Conservation (phyloP, 495 filamentous ascomycete genomes). For the Neurospora sp. region DNA sequence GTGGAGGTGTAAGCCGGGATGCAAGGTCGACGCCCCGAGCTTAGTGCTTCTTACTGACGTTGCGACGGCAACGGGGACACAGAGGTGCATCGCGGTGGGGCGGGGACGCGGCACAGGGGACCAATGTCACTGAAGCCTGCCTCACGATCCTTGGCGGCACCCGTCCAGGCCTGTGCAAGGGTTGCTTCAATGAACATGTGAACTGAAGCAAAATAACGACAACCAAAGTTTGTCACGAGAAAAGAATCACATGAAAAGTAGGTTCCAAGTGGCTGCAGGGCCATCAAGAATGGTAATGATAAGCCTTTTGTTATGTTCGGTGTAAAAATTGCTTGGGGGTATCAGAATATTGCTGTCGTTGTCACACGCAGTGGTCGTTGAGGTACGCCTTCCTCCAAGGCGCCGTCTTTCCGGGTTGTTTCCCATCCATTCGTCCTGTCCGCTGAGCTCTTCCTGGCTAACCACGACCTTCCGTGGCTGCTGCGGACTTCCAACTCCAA, state of each 20-base stretch:
- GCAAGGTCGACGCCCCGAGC: background rate
- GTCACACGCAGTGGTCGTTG: background rate
- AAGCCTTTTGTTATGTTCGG: background rate
- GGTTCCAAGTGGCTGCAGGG: background rate
- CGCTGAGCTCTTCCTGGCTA: background rate
- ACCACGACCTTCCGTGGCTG: background rate
- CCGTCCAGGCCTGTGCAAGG: background rate
- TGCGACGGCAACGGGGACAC: background rate
- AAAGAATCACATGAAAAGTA: background rate
- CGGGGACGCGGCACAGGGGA: background rate
- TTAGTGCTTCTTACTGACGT: background rate
- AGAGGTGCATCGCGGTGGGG: background rate
- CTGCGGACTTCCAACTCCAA: background rate
- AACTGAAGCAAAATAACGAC: background rate
- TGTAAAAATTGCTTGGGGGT: background rate
- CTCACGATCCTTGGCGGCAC: background rate
- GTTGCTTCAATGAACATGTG: background rate
- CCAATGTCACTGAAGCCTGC: background rate
- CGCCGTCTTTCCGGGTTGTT: background rate
- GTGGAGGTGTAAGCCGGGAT: background rate
- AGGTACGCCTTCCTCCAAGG: background rate
- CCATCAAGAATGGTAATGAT: background rate
- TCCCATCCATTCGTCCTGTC: background rate
- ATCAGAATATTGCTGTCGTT: background rate
- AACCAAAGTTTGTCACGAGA: background rate